Evolutionary conservation across 2,329 filamentous ascomycete species (phyloP), one percentile per base, ranked within the genome.

Genomic region (Diaporthe sp.): DNA sequence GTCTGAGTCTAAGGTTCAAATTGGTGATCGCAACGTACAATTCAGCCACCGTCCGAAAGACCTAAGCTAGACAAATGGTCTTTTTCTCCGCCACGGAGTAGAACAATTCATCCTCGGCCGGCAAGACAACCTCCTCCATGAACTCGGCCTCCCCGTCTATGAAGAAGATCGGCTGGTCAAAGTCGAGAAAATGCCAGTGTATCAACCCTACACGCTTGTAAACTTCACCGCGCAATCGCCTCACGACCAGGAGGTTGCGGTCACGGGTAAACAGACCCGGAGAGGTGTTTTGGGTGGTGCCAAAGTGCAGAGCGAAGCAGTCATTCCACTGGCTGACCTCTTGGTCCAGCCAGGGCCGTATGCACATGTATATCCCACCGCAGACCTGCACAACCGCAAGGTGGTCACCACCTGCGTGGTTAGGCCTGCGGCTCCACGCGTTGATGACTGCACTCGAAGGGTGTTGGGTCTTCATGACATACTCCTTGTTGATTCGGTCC

Each of bases 151-250:
- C 44, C 19, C 15, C 61, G 25, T 67, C 42, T 5, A 49, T 34
- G 15, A 67, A 67, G 28, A 67, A 49, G 3, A 67, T 34, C 2
- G 61, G 1, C 3, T 49, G 61, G 28, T 49, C 61, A 10, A 46
- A 62, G 39, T 62, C 59, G 4, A 62, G 42, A 22, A 62, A 62
- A 31, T 44, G 59, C 39, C 59, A 44, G 17, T 62, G 39, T 28
- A 62, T 62, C 39, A 62, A 12, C 15, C 59, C 59, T 31, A 62
- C 12, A 25, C 59, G 59, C 59, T 46, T 19, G 2, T 62, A 62
- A 19, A 46, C 15, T 62, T 31, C n/a, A 8, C 44, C 15, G 6
- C 25, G 10, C 13, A 31, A 22, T 5, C 39, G 59, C 10, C 17
- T 62, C n/a, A 62, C 59, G 1, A 62, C 15, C 7, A 62, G 15